phyloP scores from a whole-genome alignment of 352 stramenopile genomes.

The Phytophthora pseudosyringae region DNA sequence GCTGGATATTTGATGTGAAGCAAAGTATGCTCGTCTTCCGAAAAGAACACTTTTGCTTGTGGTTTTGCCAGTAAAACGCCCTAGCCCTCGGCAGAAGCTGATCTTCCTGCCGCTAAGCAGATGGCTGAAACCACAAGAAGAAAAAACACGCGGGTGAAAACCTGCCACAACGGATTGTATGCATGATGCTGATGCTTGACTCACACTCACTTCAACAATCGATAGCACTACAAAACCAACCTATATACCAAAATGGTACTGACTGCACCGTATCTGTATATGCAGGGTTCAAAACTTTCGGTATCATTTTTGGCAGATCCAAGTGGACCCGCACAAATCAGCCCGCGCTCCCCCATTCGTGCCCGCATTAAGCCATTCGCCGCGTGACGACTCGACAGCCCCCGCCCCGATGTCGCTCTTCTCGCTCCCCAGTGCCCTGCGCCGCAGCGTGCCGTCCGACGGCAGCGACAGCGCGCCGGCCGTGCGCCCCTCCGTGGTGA shows the following conservation, averaged over 20 bases:
- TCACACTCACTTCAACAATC: not conserved
- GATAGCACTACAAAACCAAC: not conserved
- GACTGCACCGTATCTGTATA: not conserved
- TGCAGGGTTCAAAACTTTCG: not conserved
- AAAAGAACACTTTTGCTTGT: no score
- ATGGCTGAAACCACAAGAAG: conserved; percentile 24
- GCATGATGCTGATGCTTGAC: not conserved
- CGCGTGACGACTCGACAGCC: conserved; percentile 20
- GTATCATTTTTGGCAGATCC: conserved; percentile 4
- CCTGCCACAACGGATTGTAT: conserved; percentile 18
- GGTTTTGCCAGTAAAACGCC: no score
- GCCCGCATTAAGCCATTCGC: conserved; percentile 39
- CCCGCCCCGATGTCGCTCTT: conserved; percentile 74
- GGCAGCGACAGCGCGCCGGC: conserved; percentile 46
- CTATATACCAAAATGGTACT: not conserved
- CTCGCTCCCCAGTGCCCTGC: conserved; percentile 77
- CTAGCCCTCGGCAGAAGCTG: conserved; percentile 10
- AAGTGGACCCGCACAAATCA: conserved; percentile 32
- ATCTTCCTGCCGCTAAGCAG: conserved; percentile 23
- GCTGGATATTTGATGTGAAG: conserved; percentile 7
- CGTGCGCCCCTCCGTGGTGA: conserved; percentile 72
- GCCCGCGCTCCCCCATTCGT: conserved; percentile 22
- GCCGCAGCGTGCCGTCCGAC: conserved; percentile 59
- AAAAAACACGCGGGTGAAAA: conserved; percentile 26
- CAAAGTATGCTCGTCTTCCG: conserved; percentile 25